A percentile compares a stretch with the other conserved stretches of the same genome.
Evolutionary conservation across 2,329 filamentous ascomycete genomes (phyloP).

Genomic region (Arthroderma uncinatum): DNA sequence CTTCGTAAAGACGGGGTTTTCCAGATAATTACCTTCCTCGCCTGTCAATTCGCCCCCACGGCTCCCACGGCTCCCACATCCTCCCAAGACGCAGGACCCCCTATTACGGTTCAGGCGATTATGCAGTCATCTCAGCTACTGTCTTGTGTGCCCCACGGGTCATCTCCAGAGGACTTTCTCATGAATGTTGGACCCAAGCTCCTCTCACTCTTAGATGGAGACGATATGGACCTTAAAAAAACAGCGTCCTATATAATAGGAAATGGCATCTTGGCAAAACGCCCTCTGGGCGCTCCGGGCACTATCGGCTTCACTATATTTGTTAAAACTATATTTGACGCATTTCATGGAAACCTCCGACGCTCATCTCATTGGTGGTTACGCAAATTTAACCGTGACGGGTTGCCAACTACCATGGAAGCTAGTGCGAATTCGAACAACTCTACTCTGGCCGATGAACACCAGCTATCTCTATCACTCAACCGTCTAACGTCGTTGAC

Average conservation of each 20-base stretch:
- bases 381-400: constrained; percentile 16
- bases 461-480: constrained; percentile 24
- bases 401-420: constrained; percentile 4
- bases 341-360: constrained; percentile 26
- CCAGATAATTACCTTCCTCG: constrained; percentile 34
- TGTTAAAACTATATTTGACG: constrained; percentile 30
- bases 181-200: constrained; percentile 31
- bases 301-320: constrained; percentile 34
- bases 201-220: constrained; percentile 30
- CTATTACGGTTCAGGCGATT: constrained; percentile 34
- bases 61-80: constrained; percentile 23
- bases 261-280: constrained; percentile 34
- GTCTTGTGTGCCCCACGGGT: constrained; percentile 32
- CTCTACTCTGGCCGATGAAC: constrained; percentile 19
- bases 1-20: constrained; percentile 32
- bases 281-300: constrained; percentile 29
- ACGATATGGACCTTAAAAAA: constrained; percentile 30
- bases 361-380: constrained; percentile 22
- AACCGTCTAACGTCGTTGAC: constrained; percentile 28
- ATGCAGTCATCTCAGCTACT: constrained; percentile 35
- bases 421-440: constrained; percentile 1
- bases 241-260: constrained; percentile 35
- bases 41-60: constrained; percentile 32
- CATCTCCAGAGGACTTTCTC: constrained; percentile 29
- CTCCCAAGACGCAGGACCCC: constrained; percentile 27